A percentile compares a stretch with the other conserved stretches of the same genome.
Evolutionary conservation across 2,329 filamentous ascomycete genomes (phyloP).

Genomic region (Neoarthrinium moseri): DNA sequence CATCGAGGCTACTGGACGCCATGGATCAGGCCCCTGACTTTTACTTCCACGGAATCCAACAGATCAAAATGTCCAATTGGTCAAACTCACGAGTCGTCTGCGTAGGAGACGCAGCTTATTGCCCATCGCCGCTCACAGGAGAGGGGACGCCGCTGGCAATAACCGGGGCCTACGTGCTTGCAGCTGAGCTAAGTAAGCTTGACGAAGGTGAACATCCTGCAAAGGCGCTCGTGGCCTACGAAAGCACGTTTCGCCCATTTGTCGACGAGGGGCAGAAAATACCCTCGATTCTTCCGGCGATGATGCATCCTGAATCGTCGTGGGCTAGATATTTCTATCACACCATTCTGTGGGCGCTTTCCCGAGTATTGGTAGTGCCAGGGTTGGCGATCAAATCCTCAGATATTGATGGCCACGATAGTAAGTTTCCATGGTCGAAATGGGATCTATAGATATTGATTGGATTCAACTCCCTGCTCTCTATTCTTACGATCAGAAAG

Average conservation of each 20-base stretch:
- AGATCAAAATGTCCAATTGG: conserved; percentile 38
- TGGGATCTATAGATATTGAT: too few relatives aligned
- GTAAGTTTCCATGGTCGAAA: conserved; percentile 1
- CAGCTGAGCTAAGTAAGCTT: conserved; percentile 37
- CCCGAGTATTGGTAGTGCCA: background rate
- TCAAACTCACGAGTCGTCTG: conserved; percentile 43
- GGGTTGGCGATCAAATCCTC: background rate
- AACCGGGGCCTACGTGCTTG: conserved; percentile 45
- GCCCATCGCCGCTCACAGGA: conserved; percentile 40
- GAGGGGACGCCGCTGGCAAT: conserved; percentile 41
- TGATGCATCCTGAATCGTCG: background rate
- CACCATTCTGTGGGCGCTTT: background rate
- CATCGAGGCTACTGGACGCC: conserved; percentile 37
- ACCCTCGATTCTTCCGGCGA: background rate
- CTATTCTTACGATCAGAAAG: too few relatives aligned
- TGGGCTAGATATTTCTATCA: background rate
- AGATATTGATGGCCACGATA: background rate
- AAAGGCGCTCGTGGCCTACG: conserved; percentile 33
- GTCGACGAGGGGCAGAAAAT: conserved; percentile 34
- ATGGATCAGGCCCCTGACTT: conserved; percentile 41
- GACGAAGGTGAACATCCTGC: conserved; percentile 11
- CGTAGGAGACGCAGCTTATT: conserved; percentile 49
- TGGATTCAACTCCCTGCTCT: too few relatives aligned
- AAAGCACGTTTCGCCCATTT: conserved; percentile 36
- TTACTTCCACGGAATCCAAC: conserved; percentile 41